Evolutionary conservation across 208 protist genomes (phyloP).

Genomic region (Crithidia bombi): DNA sequence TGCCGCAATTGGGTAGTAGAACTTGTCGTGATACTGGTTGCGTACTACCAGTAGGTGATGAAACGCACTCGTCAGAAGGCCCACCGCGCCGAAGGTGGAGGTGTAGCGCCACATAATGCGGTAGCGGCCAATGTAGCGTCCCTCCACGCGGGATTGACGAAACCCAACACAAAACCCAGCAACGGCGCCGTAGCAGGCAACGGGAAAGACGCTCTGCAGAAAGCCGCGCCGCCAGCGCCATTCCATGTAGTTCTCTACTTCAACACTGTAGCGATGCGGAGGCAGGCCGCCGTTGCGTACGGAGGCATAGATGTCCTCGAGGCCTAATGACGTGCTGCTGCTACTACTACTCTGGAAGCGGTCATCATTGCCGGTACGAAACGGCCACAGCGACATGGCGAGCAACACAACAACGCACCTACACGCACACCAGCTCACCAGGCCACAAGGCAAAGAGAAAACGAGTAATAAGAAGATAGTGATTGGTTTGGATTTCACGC

Average conservation of each 20-base stretch:
- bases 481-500: too few relatives aligned
- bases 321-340: not conserved
- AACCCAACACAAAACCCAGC: slow-evolving; percentile 72
- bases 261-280: slow-evolving; percentile 60
- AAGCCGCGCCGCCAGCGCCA: slow-evolving; percentile 85
- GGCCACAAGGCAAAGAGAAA: too few relatives aligned
- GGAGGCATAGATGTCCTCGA: slow-evolving; percentile 72
- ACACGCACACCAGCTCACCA: too few relatives aligned
- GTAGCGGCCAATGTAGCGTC: slow-evolving; percentile 81
- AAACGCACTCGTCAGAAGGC: slow-evolving; percentile 69
- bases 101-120: slow-evolving; percentile 83
- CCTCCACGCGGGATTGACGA: slow-evolving; percentile 73
- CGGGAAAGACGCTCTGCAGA: slow-evolving; percentile 82
- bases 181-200: slow-evolving; percentile 64
- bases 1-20: slow-evolving; percentile 77
- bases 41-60: slow-evolving; percentile 82
- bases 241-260: slow-evolving; percentile 77
- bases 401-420: not conserved
- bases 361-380: slow-evolving; percentile 88
- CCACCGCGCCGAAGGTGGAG: slow-evolving; percentile 74
- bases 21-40: slow-evolving; percentile 79
- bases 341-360: slow-evolving; percentile 58
- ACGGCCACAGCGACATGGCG: slow-evolving; percentile 80
- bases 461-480: not conserved
- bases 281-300: slow-evolving; percentile 63